Percentiles rank a stretch among this genome's conserved stretches.
phyloP scores from a whole-genome alignment of 2,329 filamentous ascomycete species.

The Microdochium nivale region DNA sequence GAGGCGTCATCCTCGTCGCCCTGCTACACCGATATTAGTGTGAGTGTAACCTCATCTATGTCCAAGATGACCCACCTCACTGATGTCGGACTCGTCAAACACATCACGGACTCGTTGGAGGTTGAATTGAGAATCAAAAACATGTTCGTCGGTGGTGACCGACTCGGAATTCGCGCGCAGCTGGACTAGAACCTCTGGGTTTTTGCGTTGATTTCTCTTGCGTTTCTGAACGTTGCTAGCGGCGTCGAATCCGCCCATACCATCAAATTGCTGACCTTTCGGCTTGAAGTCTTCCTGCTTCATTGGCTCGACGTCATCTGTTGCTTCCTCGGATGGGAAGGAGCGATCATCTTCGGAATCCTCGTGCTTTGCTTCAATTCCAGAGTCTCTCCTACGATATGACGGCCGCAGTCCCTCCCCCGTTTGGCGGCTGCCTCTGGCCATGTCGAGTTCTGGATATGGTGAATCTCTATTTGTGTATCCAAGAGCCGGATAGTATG shows the following conservation, averaged over 20 bases:
- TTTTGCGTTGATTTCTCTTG: conserved; percentile 72
- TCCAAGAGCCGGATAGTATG: background rate
- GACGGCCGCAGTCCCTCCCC: background rate
- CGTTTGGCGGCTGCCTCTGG: background rate
- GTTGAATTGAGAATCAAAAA: conserved; percentile 47
- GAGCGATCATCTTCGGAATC: conserved; percentile 19
- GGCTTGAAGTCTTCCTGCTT: conserved; percentile 36
- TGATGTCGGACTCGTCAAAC: conserved; percentile 42
- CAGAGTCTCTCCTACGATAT: conserved; percentile 2
- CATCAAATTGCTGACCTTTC: conserved; percentile 67
- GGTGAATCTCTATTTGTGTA: background rate
- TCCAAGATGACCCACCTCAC: conserved; percentile 30
- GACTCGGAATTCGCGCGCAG: conserved; percentile 56
- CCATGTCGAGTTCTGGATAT: background rate
- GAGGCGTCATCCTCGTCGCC: conserved; percentile 9
- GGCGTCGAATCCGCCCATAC: conserved; percentile 76
- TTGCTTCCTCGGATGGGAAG: conserved; percentile 15
- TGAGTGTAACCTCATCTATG: conserved; percentile 3
- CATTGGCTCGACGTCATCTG: conserved; percentile 16
- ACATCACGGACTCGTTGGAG: conserved; percentile 46
- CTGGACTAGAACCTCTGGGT: conserved; percentile 57
- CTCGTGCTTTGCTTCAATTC: conserved; percentile 13
- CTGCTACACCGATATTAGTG: conserved; percentile 1
- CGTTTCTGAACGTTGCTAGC: conserved; percentile 65
- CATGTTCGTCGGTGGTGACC: conserved; percentile 55